A percentile compares a stretch with the other conserved stretches of the same genome.
Evolutionary conservation across 257 asterid species (phyloP).

Genomic region (Plantago ovata): DNA sequence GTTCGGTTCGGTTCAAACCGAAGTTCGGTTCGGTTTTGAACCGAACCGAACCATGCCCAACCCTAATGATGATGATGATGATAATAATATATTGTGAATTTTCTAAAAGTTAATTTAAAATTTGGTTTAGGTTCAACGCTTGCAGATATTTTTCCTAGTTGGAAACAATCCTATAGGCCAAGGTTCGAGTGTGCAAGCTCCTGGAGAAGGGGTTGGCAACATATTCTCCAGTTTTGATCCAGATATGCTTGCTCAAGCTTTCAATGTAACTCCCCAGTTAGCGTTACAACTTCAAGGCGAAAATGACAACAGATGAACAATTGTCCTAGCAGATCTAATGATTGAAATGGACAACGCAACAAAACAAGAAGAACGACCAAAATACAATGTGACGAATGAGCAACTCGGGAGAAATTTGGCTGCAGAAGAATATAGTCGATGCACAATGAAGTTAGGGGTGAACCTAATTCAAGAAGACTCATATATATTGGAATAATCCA

Average conservation of each 20-base stretch:
- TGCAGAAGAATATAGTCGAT: conserved; percentile 54
- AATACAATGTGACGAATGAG: conserved; percentile 1
- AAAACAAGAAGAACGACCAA: no score
- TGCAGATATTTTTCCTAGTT: conserved; percentile 52
- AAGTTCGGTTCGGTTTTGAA: no score
- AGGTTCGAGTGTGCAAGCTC: conserved; percentile 8
- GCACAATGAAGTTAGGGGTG: conserved; percentile 36
- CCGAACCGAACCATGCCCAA: no score
- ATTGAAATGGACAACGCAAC: no score
- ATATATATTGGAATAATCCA: conserved; percentile 39
- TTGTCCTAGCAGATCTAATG: conserved; percentile 37
- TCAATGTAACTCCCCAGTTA: conserved; percentile 25
- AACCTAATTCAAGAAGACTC: conserved; percentile 37
- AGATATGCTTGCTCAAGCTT: conserved; percentile 37
- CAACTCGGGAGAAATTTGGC: conserved; percentile 19
- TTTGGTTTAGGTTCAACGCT: no score
- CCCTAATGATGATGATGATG: no score
- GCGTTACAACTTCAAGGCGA: conserved; percentile 27
- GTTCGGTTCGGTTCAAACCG: no score
- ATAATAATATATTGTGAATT: no score
- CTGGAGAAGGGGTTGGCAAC: conserved; percentile 10
- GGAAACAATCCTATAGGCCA: conserved; percentile 38
- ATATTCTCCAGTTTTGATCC: conserved; percentile 26
- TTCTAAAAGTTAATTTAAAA: no score
- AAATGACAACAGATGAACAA: conserved; percentile 47